Evolutionary conservation across 768 basidiomycete species (phyloP), one percentile per base, ranked within the genome.

Genomic region (Lactarius hengduanensis): DNA sequence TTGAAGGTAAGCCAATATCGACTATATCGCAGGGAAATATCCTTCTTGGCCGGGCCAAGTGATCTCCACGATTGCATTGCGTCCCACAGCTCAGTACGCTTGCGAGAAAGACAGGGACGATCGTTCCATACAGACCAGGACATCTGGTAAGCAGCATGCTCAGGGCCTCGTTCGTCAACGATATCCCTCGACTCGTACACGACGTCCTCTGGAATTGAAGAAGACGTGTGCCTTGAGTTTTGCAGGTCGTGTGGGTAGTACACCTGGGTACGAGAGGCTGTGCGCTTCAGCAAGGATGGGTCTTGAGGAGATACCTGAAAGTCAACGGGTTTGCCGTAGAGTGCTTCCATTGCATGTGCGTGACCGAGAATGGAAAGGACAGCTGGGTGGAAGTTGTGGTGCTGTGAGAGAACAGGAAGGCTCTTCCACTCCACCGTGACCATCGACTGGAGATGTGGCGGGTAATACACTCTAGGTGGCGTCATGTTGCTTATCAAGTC

Each of bases 1-100:
- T 64, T 9, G 45, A 64, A 64, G 1, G 57, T 28, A 1, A 64
- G 63, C 63, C 63, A 64, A 28, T 64, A 58, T 50, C 34, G 63
- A 50, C 63, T 64, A 16, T 64, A 64, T 11, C 57, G 32, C 9
- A 64, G 36, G 7, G 57, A 64, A 13, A 64, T 16, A 0, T n/a
- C 9, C 1, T 18, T n/a, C 0, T 18, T 0, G 32, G 57, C 34
- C 10, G 63, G 57, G 57, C 63, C 63, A 20, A 64, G 4, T n/a
- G 63, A 50, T 8, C 34, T 22, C 63, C 63, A 64, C 4, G 57
- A 53, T 8, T 50, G 16, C 10, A 58, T 11, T 13, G 18, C 2
- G 28, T 64, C 47, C 57, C 63, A 64, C 6, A 64, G 63, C 1
- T 57, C 28, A 2, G 11, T 13, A 16, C 32, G n/a, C 20, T n/a